Base-by-base conservation (phyloP, 1,284 basidiomycete species). In the Cryptococcus sp. region DNA sequence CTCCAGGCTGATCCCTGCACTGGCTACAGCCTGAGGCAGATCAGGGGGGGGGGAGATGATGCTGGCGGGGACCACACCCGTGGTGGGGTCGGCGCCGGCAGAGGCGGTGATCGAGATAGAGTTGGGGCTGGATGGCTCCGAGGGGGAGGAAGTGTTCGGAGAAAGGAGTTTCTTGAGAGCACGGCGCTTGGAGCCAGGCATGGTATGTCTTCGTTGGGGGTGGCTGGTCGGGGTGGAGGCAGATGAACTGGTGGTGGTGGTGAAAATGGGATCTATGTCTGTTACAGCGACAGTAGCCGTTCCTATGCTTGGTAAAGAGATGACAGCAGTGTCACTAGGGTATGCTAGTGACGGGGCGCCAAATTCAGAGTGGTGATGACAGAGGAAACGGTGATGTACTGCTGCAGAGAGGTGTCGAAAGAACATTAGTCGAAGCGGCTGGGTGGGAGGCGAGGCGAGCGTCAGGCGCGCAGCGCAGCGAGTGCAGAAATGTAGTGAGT, bases 111-210 rank as follows among this genome's bases (percentile, higher is more conserved):
- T 40, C 38, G 44, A 42, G 49, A 39, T 51, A 52, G 52, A 59
- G 52, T 38, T 42, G 48, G 46, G 6, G 57, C 18, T 33, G 56
- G 43, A 33, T 13, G 49, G 46, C 36, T 45, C 43, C 20, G 42
- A 50, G 24, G 57, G 54, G 3, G 43, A 46, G 24, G 56, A 53
- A 9, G 16, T n/a, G 46, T 53, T 52, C 40, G 68, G 67, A 6
- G 67, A 69, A 18, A 75, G 62, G 39, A 76, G 70, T 61, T 77
- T 75, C 55, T 77, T 77, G 18, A 76, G 61, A 11, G 72, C 72
- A 50, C 71, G 60, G 24, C 75, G 70, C 60, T 77, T 77, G 36
- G 71, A 67, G 50, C 76, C 76, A 12, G 74, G 71, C 75, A 74
- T 75, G 16, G 40, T 64, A 51, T 39, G 11, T 20, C 28, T 33